These are phyloP conservation scores for Russula earlei DNA, from an alignment of 768 basidiomycete genomes.

Conservation along the genomic window DNA sequence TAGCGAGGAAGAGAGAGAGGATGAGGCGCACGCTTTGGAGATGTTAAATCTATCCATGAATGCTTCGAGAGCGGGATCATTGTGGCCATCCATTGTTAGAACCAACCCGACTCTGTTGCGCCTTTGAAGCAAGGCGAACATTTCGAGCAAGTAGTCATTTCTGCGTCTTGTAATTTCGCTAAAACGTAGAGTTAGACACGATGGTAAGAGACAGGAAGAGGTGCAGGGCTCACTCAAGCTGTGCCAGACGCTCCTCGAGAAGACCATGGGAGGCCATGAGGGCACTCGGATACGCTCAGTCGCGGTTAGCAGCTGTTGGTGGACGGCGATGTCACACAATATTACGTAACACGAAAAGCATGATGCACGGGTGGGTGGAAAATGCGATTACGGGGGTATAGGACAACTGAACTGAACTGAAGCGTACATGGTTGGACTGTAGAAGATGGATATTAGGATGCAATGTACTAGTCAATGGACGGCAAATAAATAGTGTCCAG, in stretches of 20 bases:
- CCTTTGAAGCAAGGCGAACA: conserved; percentile 56
- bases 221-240: conserved; percentile 11
- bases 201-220: neutral
- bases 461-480: conserved; percentile 16
- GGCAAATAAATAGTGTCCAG: conserved; percentile 19
- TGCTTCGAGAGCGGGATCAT: conserved; percentile 31
- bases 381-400: conserved; percentile 11
- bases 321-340: neutral
- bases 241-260: conserved; percentile 16
- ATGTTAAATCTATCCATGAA: conserved; percentile 55
- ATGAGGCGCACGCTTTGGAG: conserved; percentile 35
- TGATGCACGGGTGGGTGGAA: too few species aligned
- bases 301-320: neutral
- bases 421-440: conserved; percentile 15
- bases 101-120: conserved; percentile 38
- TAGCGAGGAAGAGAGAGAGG: neutral
- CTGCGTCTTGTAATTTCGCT: conserved; percentile 57
- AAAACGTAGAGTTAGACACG: neutral
- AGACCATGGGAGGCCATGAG: neutral
- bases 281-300: neutral
- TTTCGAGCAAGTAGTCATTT: conserved; percentile 62
- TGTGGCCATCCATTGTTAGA: conserved; percentile 33
- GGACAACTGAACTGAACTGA: neutral
- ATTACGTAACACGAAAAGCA: conserved; percentile 4
- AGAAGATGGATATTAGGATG: conserved; percentile 17